Evolutionary conservation across 1,284 basidiomycete genomes (phyloP).

Genomic region (Xerocomus amazonicus): DNA sequence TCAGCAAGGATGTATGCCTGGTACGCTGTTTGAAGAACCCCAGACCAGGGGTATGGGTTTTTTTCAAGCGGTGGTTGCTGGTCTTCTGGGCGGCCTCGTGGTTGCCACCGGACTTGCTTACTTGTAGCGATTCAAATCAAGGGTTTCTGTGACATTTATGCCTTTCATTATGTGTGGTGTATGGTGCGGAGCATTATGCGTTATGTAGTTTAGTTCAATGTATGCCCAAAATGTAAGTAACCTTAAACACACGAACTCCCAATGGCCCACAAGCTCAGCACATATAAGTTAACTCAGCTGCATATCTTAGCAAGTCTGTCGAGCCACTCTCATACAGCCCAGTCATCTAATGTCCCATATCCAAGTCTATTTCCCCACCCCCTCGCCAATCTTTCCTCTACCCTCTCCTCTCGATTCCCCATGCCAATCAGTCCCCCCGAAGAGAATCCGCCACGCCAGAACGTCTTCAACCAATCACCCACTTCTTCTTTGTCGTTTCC

Average conservation of each 20-base stretch:
- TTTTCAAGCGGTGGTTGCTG: slow-evolving; percentile 32
- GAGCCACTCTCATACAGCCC: slow-evolving; percentile 43
- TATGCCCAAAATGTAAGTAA: too few species aligned
- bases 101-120: slow-evolving; percentile 32
- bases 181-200: not conserved
- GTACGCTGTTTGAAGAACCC: slow-evolving; percentile 26
- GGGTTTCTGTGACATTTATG: slow-evolving; percentile 4
- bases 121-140: slow-evolving; percentile 28
- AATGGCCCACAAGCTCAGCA: too few species aligned
- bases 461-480: slow-evolving; percentile 49
- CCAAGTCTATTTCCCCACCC: slow-evolving; percentile 46
- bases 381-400: slow-evolving; percentile 48
- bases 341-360: slow-evolving; percentile 52
- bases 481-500: slow-evolving; percentile 26
- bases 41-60: slow-evolving; percentile 21
- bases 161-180: slow-evolving; percentile 8
- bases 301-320: not conserved
- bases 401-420: slow-evolving; percentile 42
- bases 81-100: slow-evolving; percentile 28
- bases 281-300: slow-evolving; percentile 20
- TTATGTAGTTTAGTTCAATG: too few species aligned
- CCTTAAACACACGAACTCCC: too few species aligned
- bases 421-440: slow-evolving; percentile 21
- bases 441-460: slow-evolving; percentile 38
- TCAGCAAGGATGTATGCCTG: slow-evolving; percentile 32